These are phyloP conservation scores for Oxalis stricta DNA, from an alignment of 441 rosid genomes.

Conservation along the genomic window DNA sequence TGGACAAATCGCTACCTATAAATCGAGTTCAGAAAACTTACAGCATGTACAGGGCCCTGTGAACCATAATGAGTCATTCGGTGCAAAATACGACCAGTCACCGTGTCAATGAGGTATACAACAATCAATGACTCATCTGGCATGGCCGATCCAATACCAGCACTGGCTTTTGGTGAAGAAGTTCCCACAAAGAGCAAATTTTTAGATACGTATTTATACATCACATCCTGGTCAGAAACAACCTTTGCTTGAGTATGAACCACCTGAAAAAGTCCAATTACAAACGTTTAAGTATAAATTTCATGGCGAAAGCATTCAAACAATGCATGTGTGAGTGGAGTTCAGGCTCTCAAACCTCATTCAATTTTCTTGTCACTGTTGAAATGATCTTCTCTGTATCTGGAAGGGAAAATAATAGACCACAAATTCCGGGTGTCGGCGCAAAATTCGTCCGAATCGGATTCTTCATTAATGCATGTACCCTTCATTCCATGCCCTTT, in stretches of 20 bases:
- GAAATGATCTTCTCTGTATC: slow-evolving; percentile 86
- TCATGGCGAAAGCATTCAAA: too few species aligned
- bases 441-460: slow-evolving; percentile 60
- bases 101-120: slow-evolving; percentile 76
- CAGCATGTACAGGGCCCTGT: slow-evolving; percentile 91
- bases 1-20: neutral
- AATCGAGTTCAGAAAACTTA: slow-evolving; percentile 25
- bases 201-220: slow-evolving; percentile 82
- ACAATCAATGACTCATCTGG: slow-evolving; percentile 84
- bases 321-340: too few species aligned
- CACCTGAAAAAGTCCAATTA: slow-evolving; percentile 36
- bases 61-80: slow-evolving; percentile 90
- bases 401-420: slow-evolving; percentile 79
- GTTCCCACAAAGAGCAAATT: slow-evolving; percentile 87
- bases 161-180: slow-evolving; percentile 76
- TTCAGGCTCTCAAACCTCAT: slow-evolving; percentile 56
- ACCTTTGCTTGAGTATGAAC: slow-evolving; percentile 98
- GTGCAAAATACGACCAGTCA: slow-evolving; percentile 86
- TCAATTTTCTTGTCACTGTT: slow-evolving; percentile 51
- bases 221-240: slow-evolving; percentile 74
- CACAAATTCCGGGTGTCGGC: slow-evolving; percentile 67
- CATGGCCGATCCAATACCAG: slow-evolving; percentile 70
- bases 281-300: too few species aligned
- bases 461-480: slow-evolving; percentile 38
- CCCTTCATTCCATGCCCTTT: slow-evolving; percentile 68